A percentile compares a stretch with the other conserved stretches of the same genome.
Evolutionary conservation across 2,329 filamentous ascomycete genomes (phyloP).

Genomic region (Verticillium albo-atrum): DNA sequence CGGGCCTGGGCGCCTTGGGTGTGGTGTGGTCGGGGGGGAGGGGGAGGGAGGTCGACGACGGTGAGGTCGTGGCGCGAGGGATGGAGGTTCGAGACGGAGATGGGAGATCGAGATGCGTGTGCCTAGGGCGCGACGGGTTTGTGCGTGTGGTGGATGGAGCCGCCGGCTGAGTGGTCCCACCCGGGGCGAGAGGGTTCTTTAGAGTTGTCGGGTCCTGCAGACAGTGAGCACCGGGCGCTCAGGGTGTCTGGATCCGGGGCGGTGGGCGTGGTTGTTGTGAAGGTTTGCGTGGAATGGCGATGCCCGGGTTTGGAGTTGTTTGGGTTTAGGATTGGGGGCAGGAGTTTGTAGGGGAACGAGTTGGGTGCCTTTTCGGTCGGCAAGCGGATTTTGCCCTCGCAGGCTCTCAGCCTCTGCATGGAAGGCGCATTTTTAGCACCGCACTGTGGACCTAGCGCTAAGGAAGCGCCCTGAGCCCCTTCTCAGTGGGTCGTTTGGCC

Average conservation of each 20-base stretch:
- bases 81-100: constrained; percentile 2
- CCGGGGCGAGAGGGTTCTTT: not conserved
- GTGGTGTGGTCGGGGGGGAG: constrained; percentile 1
- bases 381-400: not conserved
- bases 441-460: not conserved
- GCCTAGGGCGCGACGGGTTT: not conserved
- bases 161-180: not conserved
- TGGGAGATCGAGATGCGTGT: not conserved
- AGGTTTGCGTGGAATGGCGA: constrained; percentile 1
- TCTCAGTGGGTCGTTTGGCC: not conserved
- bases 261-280: not conserved
- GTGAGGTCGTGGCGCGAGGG: constrained; percentile 3
- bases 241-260: not conserved
- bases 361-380: not conserved
- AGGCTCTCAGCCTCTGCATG: not conserved
- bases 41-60: not conserved
- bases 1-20: not conserved
- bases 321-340: constrained; percentile 8
- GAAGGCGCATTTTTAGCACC: not conserved
- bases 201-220: not conserved
- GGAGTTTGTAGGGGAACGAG: constrained; percentile 1
- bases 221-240: not conserved
- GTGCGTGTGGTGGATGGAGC: not conserved
- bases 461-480: not conserved
- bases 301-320: constrained; percentile 2